Base-by-base conservation (phyloP, 306 rosid species). In the Aeschynomene evenia region DNA sequence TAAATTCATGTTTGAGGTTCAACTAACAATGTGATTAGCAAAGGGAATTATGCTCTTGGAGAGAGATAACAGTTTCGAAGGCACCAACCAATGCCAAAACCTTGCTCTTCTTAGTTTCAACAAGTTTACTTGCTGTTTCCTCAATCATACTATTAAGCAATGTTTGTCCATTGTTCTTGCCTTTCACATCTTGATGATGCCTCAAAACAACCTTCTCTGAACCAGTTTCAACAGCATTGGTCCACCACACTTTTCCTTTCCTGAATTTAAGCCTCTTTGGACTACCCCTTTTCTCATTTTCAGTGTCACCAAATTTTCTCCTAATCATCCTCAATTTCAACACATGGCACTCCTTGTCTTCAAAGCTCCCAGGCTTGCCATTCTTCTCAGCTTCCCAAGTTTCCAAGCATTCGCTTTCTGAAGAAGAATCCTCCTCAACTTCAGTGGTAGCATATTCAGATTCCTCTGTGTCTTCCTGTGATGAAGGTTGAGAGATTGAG, bases 61-160 rank as follows among this genome's bases (percentile, higher is more conserved):
- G 97, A 36, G 92, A 93, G 72, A 90, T 90, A 21, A 93, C 79
- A 53, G 88, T 80, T 84, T 93, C 98, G 63, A 90, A 93, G 68
- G 96, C 98, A 59, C 91, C 83, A 52, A 93, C 96, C 81, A 93
- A 81, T 68, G 98, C 98, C 79, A 90, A 88, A 65, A 93, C 98
- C 84, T 82, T 93, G 75, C 96, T 76, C 82, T 82, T 85, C 72
- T 79, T 72, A 59, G 78, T 64, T 76, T 77, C 91, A 64, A 70
- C 90, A 0, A 93, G 76, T 78, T 90, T 90, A 70, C 83, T 86
- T 60, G 98, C 94, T 10, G 91, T 84, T 84, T 85, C 98, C 79
- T 93, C 88, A 2, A 88, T 90, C 7, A 90, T 89, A 54, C 77
- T 84, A 46, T 93, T 90, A 0, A 82, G 82, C 82, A 90, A 80